phyloP scores from a whole-genome alignment of 108 stramenopile genomes.

The Pseudonitzschia delicatissima region DNA sequence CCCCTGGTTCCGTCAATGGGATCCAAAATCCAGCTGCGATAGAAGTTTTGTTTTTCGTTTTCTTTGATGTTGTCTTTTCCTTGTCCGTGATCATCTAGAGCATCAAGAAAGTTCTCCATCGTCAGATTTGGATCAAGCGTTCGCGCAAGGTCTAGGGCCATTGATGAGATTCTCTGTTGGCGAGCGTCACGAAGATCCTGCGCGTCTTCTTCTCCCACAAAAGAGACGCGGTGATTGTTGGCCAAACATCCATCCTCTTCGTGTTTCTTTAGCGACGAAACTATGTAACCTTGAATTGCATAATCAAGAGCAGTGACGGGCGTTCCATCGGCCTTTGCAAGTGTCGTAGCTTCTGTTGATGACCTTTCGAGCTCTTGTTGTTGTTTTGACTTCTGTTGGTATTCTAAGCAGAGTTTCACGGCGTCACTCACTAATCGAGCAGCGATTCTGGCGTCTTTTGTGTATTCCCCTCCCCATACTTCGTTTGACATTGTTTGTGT shows the following conservation, averaged over 20 bases:
- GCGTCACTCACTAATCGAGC: not conserved
- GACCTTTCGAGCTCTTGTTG: not conserved
- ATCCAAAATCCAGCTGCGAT: constrained; percentile 73
- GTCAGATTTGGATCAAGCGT: not conserved
- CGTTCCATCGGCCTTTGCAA: not conserved
- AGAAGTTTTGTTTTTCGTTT: not conserved
- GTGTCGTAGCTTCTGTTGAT: not conserved
- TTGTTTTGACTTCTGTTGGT: not conserved
- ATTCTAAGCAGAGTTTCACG: not conserved
- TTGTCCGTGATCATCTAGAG: not conserved
- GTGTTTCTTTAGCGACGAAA: not conserved
- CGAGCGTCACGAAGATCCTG: not conserved
- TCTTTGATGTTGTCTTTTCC: not conserved
- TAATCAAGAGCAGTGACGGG: not conserved
- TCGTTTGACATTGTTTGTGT: not conserved
- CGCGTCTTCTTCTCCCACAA: constrained; percentile 1
- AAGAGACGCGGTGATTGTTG: no score
- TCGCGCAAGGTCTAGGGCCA: not conserved
- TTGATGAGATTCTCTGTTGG: not conserved
- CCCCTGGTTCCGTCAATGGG: constrained; percentile 94
- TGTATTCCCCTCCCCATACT: not conserved
- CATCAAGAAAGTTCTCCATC: not conserved
- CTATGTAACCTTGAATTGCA: not conserved
- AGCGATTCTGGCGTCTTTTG: not conserved
- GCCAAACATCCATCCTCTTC: not conserved